Percentiles rank a stretch among this genome's conserved stretches.
Evolutionary conservation across 768 basidiomycete species (phyloP).

Genomic region (Trametes gibbosa): DNA sequence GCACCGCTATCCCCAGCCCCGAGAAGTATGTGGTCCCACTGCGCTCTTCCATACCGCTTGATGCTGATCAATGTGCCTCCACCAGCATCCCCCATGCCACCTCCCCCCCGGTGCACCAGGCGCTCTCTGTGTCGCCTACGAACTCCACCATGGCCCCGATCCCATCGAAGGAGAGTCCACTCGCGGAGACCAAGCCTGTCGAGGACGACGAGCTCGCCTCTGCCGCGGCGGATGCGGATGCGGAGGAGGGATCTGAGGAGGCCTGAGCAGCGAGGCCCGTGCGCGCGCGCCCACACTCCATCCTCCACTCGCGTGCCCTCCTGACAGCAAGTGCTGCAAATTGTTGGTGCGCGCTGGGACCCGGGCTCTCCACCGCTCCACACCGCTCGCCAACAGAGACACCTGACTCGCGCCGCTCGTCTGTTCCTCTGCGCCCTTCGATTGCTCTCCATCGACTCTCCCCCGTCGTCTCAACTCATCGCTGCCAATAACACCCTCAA

Average conservation of each 20-base stretch:
- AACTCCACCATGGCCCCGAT: slow-evolving; percentile 43
- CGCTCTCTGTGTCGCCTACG: slow-evolving; percentile 73
- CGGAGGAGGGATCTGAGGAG: slow-evolving; percentile 7
- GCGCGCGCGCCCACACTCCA: neutral
- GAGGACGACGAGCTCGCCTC: slow-evolving; percentile 30
- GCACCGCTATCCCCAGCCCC: slow-evolving; percentile 97
- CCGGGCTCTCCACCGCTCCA: neutral
- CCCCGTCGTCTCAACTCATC: neutral
- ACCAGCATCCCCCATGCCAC: slow-evolving; percentile 88
- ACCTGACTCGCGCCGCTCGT: slow-evolving; percentile 7
- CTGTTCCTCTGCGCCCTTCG: neutral
- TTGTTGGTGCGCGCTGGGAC: neutral
- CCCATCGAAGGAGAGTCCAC: slow-evolving; percentile 59
- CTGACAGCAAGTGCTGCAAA: neutral
- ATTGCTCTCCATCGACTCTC: neutral
- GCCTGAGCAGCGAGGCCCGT: neutral
- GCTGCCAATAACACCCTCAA: neutral
- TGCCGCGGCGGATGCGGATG: slow-evolving; percentile 55
- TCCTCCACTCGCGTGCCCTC: neutral
- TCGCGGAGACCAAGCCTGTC: slow-evolving; percentile 25
- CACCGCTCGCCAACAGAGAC: neutral
- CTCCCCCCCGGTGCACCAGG: slow-evolving; percentile 48
- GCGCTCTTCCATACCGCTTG: neutral
- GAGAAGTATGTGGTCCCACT: slow-evolving; percentile 67
- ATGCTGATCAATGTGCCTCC: neutral